Percentiles rank a stretch among this genome's conserved stretches.
Evolutionary conservation across 169 alveolate genomes (phyloP).

Genomic region (Amoebophrya sp.): DNA sequence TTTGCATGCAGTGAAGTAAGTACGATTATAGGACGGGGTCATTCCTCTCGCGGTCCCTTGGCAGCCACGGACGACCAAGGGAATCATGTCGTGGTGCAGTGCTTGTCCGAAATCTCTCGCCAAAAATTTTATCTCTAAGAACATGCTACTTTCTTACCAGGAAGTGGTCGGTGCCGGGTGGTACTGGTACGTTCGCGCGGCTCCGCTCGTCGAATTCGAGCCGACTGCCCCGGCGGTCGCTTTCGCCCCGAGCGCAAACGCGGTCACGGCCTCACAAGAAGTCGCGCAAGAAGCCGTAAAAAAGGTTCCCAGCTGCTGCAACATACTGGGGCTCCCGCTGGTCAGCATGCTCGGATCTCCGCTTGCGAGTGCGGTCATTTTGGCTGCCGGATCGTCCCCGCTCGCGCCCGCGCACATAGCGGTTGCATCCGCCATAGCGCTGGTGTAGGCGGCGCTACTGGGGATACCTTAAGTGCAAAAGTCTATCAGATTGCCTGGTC

Average conservation of each 20-base stretch:
- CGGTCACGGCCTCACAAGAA: not conserved
- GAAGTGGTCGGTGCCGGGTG: not conserved
- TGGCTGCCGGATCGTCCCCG: not conserved
- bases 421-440: not conserved
- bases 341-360: not conserved
- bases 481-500: too few species aligned
- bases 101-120: too few species aligned
- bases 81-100: too few species aligned
- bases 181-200: not conserved
- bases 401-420: not conserved
- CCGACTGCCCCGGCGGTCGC: not conserved
- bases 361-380: not conserved
- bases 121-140: too few species aligned
- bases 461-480: too few species aligned
- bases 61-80: too few species aligned
- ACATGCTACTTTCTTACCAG: too few species aligned
- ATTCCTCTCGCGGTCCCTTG: too few species aligned
- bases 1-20: too few species aligned
- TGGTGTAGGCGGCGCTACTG: too few species aligned
- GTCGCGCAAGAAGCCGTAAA: conserved; percentile 26
- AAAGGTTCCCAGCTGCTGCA: not conserved
- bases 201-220: not conserved
- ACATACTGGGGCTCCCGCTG: not conserved
- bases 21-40: too few species aligned
- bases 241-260: not conserved